These are phyloP conservation scores for Aspergillus amoenus DNA, from an alignment of 2,329 filamentous ascomycete genomes.

Conservation along the genomic window DNA sequence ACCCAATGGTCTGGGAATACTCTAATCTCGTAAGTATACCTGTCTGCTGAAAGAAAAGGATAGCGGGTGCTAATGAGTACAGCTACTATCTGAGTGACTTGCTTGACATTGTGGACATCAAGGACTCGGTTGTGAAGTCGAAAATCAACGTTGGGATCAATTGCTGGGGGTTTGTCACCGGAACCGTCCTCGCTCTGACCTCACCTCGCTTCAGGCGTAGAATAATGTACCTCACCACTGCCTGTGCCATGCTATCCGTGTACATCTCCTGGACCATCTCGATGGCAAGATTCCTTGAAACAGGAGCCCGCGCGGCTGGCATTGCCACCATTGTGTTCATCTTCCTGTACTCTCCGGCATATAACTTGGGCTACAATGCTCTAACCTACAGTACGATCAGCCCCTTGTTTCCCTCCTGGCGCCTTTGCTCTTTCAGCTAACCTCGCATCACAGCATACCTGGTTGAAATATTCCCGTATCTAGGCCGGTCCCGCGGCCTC, in stretches of 20 bases:
- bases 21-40: conserved; percentile 20
- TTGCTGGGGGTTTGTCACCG: conserved; percentile 45
- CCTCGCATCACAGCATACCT: conserved; percentile 41
- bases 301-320: conserved; percentile 39
- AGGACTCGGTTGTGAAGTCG: conserved; percentile 34
- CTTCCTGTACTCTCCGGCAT: conserved; percentile 59
- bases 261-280: conserved; percentile 59
- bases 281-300: conserved; percentile 35
- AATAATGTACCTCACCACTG: conserved; percentile 49
- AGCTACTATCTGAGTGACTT: conserved; percentile 29
- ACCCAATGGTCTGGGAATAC: conserved; percentile 46
- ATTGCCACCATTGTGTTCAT: conserved; percentile 56
- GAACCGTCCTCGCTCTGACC: conserved; percentile 39
- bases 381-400: conserved; percentile 45
- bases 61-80: not conserved
- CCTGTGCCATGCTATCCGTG: conserved; percentile 50
- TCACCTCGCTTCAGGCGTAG: conserved; percentile 46
- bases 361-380: conserved; percentile 67
- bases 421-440: not conserved
- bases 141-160: conserved; percentile 40
- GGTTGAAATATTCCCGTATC: conserved; percentile 60
- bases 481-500: conserved; percentile 58
- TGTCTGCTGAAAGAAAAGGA: conserved; percentile 22
- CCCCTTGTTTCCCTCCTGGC: not conserved
- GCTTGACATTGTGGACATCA: conserved; percentile 42